Percentiles rank a stretch among this genome's conserved stretches.
Conservation (phyloP, 371 early-diverging fungal genomes). For the Rhizopus arrhizus region DNA sequence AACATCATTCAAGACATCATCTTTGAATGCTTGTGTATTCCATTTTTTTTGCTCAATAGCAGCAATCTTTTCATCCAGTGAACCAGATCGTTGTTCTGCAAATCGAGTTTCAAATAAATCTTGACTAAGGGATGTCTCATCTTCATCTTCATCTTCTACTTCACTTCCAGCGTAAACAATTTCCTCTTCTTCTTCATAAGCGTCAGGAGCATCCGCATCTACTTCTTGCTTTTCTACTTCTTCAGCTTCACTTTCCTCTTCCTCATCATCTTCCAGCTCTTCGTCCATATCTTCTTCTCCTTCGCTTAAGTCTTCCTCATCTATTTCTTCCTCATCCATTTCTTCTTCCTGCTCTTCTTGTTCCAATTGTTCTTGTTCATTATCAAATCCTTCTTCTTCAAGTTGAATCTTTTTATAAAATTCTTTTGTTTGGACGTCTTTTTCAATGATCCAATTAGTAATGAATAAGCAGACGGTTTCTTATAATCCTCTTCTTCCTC, state of each 20-base stretch:
- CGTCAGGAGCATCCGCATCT: slow-evolving; percentile 24
- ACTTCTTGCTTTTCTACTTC: slow-evolving; percentile 35
- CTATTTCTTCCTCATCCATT: slow-evolving; percentile 23
- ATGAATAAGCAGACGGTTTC: slow-evolving; percentile 53
- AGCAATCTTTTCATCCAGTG: slow-evolving; percentile 51
- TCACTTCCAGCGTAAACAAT: slow-evolving; percentile 42
- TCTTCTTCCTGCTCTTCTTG: slow-evolving; percentile 23
- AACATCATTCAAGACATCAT: slow-evolving; percentile 49
- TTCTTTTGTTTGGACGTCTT: slow-evolving; percentile 50
- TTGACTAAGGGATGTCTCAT: slow-evolving; percentile 18
- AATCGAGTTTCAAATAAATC: slow-evolving; percentile 45
- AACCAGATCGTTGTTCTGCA: slow-evolving; percentile 48
- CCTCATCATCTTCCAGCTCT: slow-evolving; percentile 31
- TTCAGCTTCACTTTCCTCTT: slow-evolving; percentile 35
- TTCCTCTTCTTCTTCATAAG: slow-evolving; percentile 37
- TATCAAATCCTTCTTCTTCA: slow-evolving; percentile 50
- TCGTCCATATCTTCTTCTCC: slow-evolving; percentile 47
- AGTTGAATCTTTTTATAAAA: slow-evolving; percentile 46
- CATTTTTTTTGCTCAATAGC: slow-evolving; percentile 56
- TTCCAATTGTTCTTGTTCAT: slow-evolving; percentile 22
- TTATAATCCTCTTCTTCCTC: slow-evolving; percentile 46
- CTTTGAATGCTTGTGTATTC: slow-evolving; percentile 41
- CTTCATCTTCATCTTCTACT: slow-evolving; percentile 41
- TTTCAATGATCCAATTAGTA: slow-evolving; percentile 44
- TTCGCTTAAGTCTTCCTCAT: slow-evolving; percentile 26